These are phyloP conservation scores for Penicillium olsonii DNA, from an alignment of 2,329 filamentous ascomycete genomes.

Conservation along the genomic window DNA sequence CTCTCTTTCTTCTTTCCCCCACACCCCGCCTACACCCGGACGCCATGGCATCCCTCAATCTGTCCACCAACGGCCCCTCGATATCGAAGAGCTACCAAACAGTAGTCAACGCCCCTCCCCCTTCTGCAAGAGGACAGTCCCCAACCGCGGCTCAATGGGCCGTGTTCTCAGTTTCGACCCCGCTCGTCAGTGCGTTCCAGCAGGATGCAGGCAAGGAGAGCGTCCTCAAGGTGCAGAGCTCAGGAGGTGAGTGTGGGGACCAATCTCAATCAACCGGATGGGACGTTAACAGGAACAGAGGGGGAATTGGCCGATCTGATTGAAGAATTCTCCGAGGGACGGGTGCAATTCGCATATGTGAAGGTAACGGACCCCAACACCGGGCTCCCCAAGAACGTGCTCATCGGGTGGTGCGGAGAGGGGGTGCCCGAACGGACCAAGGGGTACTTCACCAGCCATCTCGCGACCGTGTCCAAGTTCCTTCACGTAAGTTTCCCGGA, in stretches of 20 bases:
- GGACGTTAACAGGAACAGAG: constrained; percentile 56
- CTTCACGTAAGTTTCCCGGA: constrained; percentile 63
- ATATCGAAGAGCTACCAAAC: constrained; percentile 76
- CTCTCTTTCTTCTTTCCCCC: neutral
- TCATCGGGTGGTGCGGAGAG: constrained; percentile 96
- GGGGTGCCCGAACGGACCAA: constrained; percentile 98
- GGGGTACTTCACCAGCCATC: constrained; percentile 96
- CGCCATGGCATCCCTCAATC: constrained; percentile 75
- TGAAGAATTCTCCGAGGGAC: constrained; percentile 95
- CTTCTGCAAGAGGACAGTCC: constrained; percentile 64
- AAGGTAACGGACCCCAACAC: constrained; percentile 97
- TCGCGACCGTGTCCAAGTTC: constrained; percentile 84
- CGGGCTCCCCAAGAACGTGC: constrained; percentile 81
- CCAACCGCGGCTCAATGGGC: constrained; percentile 91
- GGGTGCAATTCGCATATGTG: constrained; percentile 94
- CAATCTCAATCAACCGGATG: neutral
- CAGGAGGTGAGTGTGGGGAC: constrained; percentile 67
- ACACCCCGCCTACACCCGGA: constrained; percentile 9
- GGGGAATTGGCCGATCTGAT: constrained; percentile 87
- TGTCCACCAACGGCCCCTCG: constrained; percentile 75
- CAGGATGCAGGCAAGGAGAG: constrained; percentile 85
- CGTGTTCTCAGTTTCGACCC: constrained; percentile 88
- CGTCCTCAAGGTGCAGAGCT: constrained; percentile 88
- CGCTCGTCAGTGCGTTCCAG: constrained; percentile 90
- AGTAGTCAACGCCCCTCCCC: constrained; percentile 62